phyloP scores from a whole-genome alignment of 257 asterid species.

The Fraxinus anomala region DNA sequence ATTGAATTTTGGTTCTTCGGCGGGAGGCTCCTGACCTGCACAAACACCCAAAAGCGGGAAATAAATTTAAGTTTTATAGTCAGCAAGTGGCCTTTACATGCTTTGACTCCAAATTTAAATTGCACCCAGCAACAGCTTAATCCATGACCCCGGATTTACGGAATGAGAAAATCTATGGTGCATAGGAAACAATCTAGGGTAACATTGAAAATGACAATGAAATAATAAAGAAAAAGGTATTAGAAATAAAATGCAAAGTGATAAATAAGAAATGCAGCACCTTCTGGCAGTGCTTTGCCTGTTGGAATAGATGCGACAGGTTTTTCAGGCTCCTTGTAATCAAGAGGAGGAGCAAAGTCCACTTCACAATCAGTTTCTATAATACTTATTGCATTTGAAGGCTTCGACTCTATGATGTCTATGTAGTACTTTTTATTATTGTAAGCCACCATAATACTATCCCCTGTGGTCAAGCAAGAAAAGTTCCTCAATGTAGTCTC shows the following conservation, averaged over 20 bases:
- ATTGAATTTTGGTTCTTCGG: constrained; percentile 75
- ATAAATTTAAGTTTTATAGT: not conserved
- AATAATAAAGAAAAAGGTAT: not conserved
- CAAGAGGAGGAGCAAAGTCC: constrained; percentile 99
- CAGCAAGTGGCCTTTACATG: not conserved
- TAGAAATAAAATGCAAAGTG: not conserved
- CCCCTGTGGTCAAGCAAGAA: constrained; percentile 93
- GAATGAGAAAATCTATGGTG: not conserved
- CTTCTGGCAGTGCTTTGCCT: constrained; percentile 70
- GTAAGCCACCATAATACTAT: constrained; percentile 98
- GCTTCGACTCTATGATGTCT: constrained; percentile 92
- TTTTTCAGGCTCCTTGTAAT: constrained; percentile 91
- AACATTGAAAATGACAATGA: not conserved
- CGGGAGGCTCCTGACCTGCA: constrained; percentile 59
- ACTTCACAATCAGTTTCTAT: constrained; percentile 99
- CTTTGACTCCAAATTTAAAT: constrained; percentile 3
- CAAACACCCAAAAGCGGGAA: constrained; percentile 7
- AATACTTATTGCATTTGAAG: constrained; percentile 83
- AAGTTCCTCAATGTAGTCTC: constrained; percentile 96
- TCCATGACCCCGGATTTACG: not conserved
- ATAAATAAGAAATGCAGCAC: constrained; percentile 33
- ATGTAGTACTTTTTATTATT: constrained; percentile 89
- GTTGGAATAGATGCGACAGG: constrained; percentile 48
- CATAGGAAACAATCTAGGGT: not conserved
- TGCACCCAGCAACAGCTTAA: not conserved